Percentiles rank a stretch among this genome's conserved stretches.
These are phyloP conservation scores for Gracilaria domingensis DNA, from an alignment of 23 red algal species.

Conservation along the genomic window DNA sequence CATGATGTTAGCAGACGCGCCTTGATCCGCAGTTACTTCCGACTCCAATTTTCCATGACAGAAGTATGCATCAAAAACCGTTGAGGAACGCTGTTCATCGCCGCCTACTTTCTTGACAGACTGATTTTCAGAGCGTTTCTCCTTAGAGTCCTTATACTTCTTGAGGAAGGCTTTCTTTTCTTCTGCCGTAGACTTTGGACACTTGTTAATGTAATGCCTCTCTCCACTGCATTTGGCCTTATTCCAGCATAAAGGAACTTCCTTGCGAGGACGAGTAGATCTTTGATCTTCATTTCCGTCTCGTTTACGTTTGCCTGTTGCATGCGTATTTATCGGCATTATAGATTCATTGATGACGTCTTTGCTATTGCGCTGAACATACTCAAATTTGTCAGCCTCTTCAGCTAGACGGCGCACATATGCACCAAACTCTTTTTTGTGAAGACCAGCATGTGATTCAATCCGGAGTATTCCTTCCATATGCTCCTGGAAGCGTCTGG, in stretches of 20 bases:
- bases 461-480: too few relatives aligned
- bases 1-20: background rate
- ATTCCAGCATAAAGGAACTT: background rate
- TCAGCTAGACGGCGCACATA: constrained; percentile 14
- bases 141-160: background rate
- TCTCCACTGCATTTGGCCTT: background rate
- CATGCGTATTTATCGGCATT: background rate
- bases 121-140: background rate
- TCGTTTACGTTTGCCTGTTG: too few relatives aligned
- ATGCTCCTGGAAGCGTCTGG: constrained; percentile 18
- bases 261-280: too few relatives aligned
- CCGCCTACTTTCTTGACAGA: constrained; percentile 4
- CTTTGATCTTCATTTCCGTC: too few relatives aligned
- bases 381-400: constrained; percentile 10
- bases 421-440: constrained; percentile 45
- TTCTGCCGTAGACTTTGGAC: constrained; percentile 1
- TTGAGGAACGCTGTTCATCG: background rate
- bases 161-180: background rate
- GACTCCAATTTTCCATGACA: background rate
- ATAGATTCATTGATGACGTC: background rate
- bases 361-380: background rate
- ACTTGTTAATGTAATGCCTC: background rate
- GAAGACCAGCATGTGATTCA: background rate
- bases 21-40: background rate
- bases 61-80: constrained; percentile 2